Percentiles rank a stretch among this genome's conserved stretches.
phyloP scores from a whole-genome alignment of 106 monocot genomes.

The Apostasia ramifera region DNA sequence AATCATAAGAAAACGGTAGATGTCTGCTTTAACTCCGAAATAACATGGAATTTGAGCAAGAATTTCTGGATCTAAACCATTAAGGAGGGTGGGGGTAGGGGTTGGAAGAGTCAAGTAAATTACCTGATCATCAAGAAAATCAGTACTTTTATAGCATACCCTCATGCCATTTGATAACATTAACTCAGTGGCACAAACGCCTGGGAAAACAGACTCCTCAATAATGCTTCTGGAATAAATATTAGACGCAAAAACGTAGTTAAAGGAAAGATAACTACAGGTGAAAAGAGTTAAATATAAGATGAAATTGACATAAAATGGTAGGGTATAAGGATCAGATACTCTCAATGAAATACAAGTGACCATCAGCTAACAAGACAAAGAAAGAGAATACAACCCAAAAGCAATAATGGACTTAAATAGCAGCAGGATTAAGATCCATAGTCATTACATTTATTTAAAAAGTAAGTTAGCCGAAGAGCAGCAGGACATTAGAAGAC shows the following conservation, averaged over 20 bases:
- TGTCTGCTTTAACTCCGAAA: neutral
- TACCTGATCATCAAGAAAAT: constrained; percentile 99
- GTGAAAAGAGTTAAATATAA: neutral
- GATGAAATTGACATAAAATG: neutral
- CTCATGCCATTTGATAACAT: constrained; percentile 93
- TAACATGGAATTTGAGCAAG: neutral
- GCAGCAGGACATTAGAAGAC: too few species aligned
- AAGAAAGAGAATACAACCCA: too few species aligned
- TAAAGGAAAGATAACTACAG: neutral
- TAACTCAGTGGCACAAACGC: constrained; percentile 71
- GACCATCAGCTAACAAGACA: too few species aligned
- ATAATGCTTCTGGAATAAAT: constrained; percentile 50
- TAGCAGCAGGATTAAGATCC: too few species aligned
- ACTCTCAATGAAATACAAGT: too few species aligned
- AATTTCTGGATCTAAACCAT: neutral
- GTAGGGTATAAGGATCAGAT: neutral
- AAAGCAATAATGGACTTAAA: too few species aligned
- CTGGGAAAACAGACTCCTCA: constrained; percentile 50
- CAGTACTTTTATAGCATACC: constrained; percentile 89
- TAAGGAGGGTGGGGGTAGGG: too few species aligned
- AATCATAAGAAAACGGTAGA: neutral
- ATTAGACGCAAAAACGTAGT: neutral
- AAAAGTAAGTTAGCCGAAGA: too few species aligned
- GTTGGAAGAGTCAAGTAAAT: neutral
- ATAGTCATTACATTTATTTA: too few species aligned